A percentile compares a stretch with the other conserved stretches of the same genome.
phyloP scores from a whole-genome alignment of 2,329 filamentous ascomycete species.

The Aspergillus cejpii region DNA sequence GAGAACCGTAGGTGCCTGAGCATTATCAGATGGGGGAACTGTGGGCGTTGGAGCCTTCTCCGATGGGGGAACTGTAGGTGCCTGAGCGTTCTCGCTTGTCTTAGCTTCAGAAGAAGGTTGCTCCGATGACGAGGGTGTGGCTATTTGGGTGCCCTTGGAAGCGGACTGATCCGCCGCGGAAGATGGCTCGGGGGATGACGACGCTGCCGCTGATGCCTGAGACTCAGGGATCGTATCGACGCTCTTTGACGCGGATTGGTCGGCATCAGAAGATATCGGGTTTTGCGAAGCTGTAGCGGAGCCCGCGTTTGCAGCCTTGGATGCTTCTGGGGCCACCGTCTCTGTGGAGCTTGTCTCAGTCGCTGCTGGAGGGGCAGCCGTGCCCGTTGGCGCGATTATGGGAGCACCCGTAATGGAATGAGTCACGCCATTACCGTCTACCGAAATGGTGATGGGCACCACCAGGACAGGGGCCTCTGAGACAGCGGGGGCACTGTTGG shows the following conservation, averaged over 20 bases:
- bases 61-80: background rate
- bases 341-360: background rate
- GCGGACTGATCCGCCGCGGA: background rate
- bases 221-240: background rate
- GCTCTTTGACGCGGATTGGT: background rate
- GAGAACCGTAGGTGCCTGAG: too few relatives aligned
- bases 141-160: background rate
- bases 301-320: background rate
- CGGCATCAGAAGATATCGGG: background rate
- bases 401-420: constrained; percentile 17
- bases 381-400: constrained; percentile 1
- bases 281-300: background rate
- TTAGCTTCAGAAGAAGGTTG: background rate
- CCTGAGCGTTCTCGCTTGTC: background rate
- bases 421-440: constrained; percentile 20
- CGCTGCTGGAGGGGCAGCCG: background rate
- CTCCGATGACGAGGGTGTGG: background rate
- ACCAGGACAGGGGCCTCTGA: constrained; percentile 12
- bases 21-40: too few relatives aligned
- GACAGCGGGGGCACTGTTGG: constrained; percentile 1
- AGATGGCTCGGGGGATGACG: background rate
- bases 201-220: background rate
- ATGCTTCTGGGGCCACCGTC: background rate
- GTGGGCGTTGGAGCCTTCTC: too few relatives aligned
- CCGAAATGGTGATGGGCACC: constrained; percentile 18